phyloP scores from a whole-genome alignment of 495 filamentous ascomycete species.

The Trichoderma parareesei region DNA sequence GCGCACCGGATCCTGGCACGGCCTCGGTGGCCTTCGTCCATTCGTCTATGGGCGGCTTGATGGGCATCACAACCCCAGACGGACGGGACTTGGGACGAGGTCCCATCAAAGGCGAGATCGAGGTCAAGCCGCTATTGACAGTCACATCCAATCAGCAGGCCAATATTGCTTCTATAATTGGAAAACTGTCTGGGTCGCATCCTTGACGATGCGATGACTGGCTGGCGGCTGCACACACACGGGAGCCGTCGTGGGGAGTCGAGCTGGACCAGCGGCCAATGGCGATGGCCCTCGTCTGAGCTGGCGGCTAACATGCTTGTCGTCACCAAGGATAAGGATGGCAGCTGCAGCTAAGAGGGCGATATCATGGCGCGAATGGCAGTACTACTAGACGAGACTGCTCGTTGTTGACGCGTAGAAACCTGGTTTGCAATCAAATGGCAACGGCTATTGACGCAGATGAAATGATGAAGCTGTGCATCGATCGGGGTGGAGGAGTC shows the following conservation, averaged over 20 bases:
- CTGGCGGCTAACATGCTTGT: constrained; percentile 8
- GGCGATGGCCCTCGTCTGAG: not conserved
- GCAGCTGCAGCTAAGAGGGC: not conserved
- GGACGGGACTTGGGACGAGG: not conserved
- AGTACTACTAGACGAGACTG: not conserved
- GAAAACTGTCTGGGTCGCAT: not conserved
- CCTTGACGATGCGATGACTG: not conserved
- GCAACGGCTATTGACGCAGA: not conserved
- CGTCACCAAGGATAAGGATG: not conserved
- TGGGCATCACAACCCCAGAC: not conserved
- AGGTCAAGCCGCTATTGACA: not conserved
- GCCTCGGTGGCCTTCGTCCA: not conserved
- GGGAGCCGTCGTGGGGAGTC: not conserved
- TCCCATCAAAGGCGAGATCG: not conserved
- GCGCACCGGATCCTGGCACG: not conserved
- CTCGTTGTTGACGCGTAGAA: not conserved
- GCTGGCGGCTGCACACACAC: constrained; percentile 1
- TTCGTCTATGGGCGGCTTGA: not conserved
- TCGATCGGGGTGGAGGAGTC: too few species aligned
- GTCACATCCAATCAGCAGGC: not conserved
- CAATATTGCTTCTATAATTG: not conserved
- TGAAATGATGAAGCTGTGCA: not conserved
- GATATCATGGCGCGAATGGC: not conserved
- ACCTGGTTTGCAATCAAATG: not conserved
- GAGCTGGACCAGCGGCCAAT: not conserved